Evolutionary conservation across 768 basidiomycete genomes (phyloP), one percentile per base, ranked within the genome.

Genomic region (Hebeloma cylindrosporum): DNA sequence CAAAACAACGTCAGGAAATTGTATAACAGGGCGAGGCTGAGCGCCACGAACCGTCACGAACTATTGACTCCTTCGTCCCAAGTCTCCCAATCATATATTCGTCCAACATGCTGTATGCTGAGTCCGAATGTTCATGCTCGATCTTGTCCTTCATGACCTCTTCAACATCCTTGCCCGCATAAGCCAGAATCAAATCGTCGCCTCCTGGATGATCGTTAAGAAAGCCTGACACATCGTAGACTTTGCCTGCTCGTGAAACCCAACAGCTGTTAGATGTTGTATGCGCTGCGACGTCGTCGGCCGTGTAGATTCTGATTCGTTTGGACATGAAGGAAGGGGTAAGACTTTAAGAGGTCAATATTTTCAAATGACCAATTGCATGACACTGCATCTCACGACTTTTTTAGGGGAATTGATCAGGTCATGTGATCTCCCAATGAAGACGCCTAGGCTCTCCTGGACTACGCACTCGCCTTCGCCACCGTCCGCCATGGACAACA

Each of bases 191-290:
- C 51, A 93, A 67, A 61, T 97, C 94, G 64, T 98, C 95, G 3
- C 94, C 93, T 52, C 95, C 95, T 8, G 94, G 93, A 62, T 96
- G 93, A 71, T 95, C 93, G 40, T 76, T 58, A 2, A 94, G 67
- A 67, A 98, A 97, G 3, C 57, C 53, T 3, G 94, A 85, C 40
- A 98, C 82, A 60, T 99, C 84, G 73, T 94, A 98, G 17, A 99
- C 90, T 59, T 83, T 88, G 58, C 85, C 85, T 47, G 72, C 72
- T 62, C 81, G 82, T 2, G 86, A 75, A 38, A 98, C 71, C 90
- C 92, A 97, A 63, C 90, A 93, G 53, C 81, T 88, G 1, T 66
- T 53, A 1, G 72, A 40, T 4, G 75, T 70, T 35, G 68, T 74
- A 72, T 94, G 91, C 22, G 60, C 58, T 2, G 71, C 76, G 36